Percentiles rank a stretch among this genome's conserved stretches.
Conservation (phyloP, 441 rosid genomes). For the Syzygium syzygioides region DNA sequence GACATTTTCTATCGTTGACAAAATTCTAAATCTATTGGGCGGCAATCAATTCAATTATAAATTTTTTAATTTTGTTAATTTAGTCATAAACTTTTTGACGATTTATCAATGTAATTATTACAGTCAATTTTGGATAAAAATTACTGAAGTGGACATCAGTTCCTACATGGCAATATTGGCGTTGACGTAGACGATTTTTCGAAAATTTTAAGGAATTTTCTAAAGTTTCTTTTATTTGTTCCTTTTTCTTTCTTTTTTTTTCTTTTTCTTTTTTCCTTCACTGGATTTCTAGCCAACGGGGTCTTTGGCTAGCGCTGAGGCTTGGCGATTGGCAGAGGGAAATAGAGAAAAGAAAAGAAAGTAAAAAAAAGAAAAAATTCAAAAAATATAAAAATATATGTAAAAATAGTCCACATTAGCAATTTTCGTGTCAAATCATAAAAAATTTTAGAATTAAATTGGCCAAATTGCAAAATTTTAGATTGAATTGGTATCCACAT, state of each 20-base stretch:
- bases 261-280: neutral
- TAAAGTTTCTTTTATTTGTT: no score
- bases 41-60: no score
- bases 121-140: fast-evolving
- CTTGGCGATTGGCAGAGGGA: fast-evolving
- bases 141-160: fast-evolving
- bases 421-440: fast-evolving
- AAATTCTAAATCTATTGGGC: no score
- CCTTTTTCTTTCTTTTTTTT: fast-evolving
- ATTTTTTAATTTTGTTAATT: no score
- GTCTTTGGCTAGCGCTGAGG: neutral
- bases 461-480: fast-evolving
- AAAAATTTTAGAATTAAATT: neutral
- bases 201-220: neutral
- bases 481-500: fast-evolving
- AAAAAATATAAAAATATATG: neutral
- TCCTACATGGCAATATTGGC: fast-evolving
- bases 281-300: fast-evolving
- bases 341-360: neutral
- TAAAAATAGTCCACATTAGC: neutral
- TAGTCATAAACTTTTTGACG: fast-evolving
- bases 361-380: neutral
- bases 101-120: fast-evolving
- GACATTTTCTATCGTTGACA: neutral
- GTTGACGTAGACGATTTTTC: fast-evolving